A percentile compares a stretch with the other conserved stretches of the same genome.
phyloP scores from a whole-genome alignment of 129 eudicot species.

The Silybum marianum region DNA sequence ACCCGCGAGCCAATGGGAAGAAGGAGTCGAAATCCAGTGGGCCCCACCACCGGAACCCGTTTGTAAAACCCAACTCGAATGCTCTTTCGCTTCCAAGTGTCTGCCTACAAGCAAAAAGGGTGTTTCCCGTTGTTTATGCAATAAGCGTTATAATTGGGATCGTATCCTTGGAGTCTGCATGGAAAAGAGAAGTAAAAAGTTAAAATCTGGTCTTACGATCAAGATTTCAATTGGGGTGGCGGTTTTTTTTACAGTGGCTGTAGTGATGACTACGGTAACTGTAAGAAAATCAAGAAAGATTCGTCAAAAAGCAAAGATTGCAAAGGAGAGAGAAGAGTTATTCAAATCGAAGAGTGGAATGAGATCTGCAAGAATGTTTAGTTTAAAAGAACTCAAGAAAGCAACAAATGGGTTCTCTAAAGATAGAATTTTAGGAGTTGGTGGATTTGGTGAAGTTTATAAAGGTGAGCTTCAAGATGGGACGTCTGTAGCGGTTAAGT shows the following conservation, averaged over 20 bases:
- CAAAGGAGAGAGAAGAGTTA: constrained; percentile 56
- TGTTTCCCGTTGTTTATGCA: constrained; percentile 51
- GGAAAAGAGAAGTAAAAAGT: constrained; percentile 24
- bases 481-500: constrained; percentile 48
- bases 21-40: constrained; percentile 69
- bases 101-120: constrained; percentile 35
- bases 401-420: constrained; percentile 49
- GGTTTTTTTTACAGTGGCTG: constrained; percentile 33
- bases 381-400: constrained; percentile 48
- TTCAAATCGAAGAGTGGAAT: constrained; percentile 44
- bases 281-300: constrained; percentile 29
- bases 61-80: constrained; percentile 51
- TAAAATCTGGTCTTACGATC: constrained; percentile 26
- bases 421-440: constrained; percentile 44
- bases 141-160: constrained; percentile 49
- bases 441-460: constrained; percentile 61
- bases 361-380: constrained; percentile 53
- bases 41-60: constrained; percentile 52
- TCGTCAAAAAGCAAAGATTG: constrained; percentile 38
- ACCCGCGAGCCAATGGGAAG: constrained; percentile 56
- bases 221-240: constrained; percentile 44
- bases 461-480: constrained; percentile 55
- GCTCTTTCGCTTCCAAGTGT: constrained; percentile 55
- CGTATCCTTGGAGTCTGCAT: constrained; percentile 42
- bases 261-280: constrained; percentile 33